Evolutionary conservation across 306 rosid species (phyloP), one percentile per base, ranked within the genome.

Genomic region (Acacia melanoxylon): DNA sequence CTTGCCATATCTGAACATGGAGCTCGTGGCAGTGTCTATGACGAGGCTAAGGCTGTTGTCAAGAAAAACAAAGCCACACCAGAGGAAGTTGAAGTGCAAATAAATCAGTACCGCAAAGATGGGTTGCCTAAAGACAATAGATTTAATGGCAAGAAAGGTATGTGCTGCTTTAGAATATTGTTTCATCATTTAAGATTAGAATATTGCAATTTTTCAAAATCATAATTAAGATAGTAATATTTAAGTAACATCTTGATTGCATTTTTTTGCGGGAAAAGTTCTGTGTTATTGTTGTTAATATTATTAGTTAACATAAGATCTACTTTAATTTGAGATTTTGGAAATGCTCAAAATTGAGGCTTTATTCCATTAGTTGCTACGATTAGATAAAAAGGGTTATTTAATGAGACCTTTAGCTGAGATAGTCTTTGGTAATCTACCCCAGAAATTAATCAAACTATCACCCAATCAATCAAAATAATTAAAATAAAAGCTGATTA

Each of bases 1-100:
- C 91, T 93, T 73, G 99, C 98, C 10, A 93, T 95, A 82, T 95
- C 99, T 72, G 97, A 95, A 84, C 98, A 93, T 78, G 99, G 99
- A 88, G 99, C 98, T 87, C 98, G 99, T 35, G 69, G 99, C 74
- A 95, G 94, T 25, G 90, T 95, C 81, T 95, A 91, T 83, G 99
- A 95, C 11, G 99, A 95, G 86, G 96, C 98, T 8, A 92, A 89
- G 89, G 99, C 97, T 71, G 98, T 93, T 77, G 97, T 95, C 81
- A 91, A 83, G 89, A 95, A 95, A 88, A 88, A 95, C 91, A 95
- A 95, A 86, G 99, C 99, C 82, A 92, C 85, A 71, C 99, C 98
- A 12, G 94, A 93, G 80, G 98, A 95, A 90, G 99, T 95, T 48
- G 97, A 87, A 81, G 91, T 91, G 81, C 99, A 95, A 71, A 76